Conservation (phyloP, 2,329 filamentous ascomycete genomes). For the Plectosphaerella sp. region DNA sequence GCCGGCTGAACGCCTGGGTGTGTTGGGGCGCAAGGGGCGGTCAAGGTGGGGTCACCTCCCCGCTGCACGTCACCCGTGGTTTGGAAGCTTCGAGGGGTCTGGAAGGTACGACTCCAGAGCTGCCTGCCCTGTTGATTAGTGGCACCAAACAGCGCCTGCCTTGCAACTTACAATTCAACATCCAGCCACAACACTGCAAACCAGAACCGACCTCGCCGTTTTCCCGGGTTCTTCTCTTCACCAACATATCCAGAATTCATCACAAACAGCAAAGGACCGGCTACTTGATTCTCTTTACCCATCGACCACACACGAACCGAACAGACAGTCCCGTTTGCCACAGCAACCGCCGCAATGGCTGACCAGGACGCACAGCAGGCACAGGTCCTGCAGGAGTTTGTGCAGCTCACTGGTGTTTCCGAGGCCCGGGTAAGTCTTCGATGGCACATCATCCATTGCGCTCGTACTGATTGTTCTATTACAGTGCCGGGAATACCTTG, state of each 20-base stretch:
- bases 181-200: neutral
- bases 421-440: conserved; percentile 8
- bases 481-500: conserved; percentile 65
- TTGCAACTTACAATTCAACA: neutral
- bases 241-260: too few species aligned
- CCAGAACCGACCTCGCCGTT: too few species aligned
- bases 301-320: too few species aligned
- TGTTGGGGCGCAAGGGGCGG: neutral
- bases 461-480: neutral
- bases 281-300: neutral
- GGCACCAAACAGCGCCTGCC: neutral
- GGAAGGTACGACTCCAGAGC: conserved; percentile 10
- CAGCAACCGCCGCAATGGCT: conserved; percentile 23
- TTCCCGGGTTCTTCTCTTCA: too few species aligned
- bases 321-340: too few species aligned
- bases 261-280: too few species aligned
- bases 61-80: conserved; percentile 1
- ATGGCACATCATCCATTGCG: neutral
- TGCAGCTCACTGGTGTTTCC: conserved; percentile 5
- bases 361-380: conserved; percentile 24
- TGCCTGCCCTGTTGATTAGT: conserved; percentile 3
- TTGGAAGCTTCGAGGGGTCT: neutral
- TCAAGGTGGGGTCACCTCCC: neutral
- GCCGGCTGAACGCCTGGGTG: neutral
- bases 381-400: neutral